Base-by-base conservation (phyloP, 2,329 filamentous ascomycete genomes). In the Seiridium unicorne region DNA sequence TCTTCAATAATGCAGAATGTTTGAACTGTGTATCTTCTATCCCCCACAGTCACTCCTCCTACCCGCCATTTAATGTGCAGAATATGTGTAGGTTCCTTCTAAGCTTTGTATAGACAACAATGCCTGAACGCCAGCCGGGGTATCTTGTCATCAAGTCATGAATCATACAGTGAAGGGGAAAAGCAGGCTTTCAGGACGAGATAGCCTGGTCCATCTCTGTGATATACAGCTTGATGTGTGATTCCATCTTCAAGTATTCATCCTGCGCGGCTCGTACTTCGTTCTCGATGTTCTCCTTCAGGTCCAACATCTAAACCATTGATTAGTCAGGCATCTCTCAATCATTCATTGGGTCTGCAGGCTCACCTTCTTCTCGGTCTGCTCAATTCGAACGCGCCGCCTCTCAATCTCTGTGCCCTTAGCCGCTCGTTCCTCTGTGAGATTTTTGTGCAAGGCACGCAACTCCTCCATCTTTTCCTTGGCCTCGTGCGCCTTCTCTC, bases 151-250 rank as follows among this genome's bases (percentile, higher is more conserved):
- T 73, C 49, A 70, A 62, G 49, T 67, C 72, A 63, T 72, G 60
- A 71, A 58, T 57, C 64, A 61, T 65, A 62, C 62, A 68, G 61
- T 55, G 64, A 42, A 60, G 40, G 36, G 18, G 18, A 40, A 46
- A n/a, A 26, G 34, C 13, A 58, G n/a, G 46, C 35, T 40, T 9
- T 42, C 49, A 60, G 56, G 59, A 44, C 48, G 38, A 58, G 58
- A 95, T 86, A 60, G 89, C 89, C 77, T 97, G 93, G 77, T 98
- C 95, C 93, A 99, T 97, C 82, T 99, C 95, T 4, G 91, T 96
- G 71, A 99, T 96, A 80, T 99, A 99, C 63, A 98, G 82, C 77
- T 93, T 94, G 74, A 99, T 96, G 73, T 99, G 95, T 44, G 92
- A 89, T 75, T 98, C 94, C 87, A 99, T 90, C 86, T 97, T 97